Percentiles rank a stretch among this genome's conserved stretches.
These are phyloP conservation scores for Phytopythium cucurbitacearum DNA, from an alignment of 352 stramenopile species.

Conservation along the genomic window DNA sequence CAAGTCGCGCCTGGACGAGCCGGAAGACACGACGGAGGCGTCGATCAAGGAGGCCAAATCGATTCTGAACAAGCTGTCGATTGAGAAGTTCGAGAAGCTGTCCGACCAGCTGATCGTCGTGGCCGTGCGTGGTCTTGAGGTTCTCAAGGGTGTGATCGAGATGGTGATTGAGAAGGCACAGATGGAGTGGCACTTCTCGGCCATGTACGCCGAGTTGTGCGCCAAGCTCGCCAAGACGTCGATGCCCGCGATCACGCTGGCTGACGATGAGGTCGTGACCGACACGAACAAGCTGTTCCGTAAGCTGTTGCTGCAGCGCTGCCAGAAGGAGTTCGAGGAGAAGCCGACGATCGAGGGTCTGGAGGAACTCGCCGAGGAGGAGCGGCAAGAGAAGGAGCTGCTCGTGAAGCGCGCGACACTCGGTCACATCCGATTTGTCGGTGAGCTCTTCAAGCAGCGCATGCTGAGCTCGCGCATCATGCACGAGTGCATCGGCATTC, in stretches of 20 bases:
- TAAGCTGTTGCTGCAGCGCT: conserved; percentile 89
- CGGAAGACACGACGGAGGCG: conserved; percentile 49
- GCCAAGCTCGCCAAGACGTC: conserved; percentile 87
- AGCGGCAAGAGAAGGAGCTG: conserved; percentile 69
- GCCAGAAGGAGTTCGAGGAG: conserved; percentile 93
- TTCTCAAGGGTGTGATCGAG: conserved; percentile 88
- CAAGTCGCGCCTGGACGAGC: conserved; percentile 49
- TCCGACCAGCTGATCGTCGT: conserved; percentile 90
- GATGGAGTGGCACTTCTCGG: conserved; percentile 94
- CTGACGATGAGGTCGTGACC: conserved; percentile 48
- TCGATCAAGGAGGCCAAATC: conserved; percentile 86
- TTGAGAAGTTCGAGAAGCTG: conserved; percentile 96
- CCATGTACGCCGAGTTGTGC: conserved; percentile 96
- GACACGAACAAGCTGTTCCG: conserved; percentile 92
- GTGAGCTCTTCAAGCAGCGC: conserved; percentile 94
- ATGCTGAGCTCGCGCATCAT: conserved; percentile 95
- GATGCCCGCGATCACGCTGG: conserved; percentile 73
- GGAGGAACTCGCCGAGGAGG: conserved; percentile 47
- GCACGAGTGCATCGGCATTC: conserved; percentile 84
- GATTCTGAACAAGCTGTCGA: conserved; percentile 96
- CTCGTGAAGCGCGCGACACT: conserved; percentile 79
- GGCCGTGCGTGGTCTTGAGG: conserved; percentile 75
- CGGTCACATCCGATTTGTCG: conserved; percentile 95
- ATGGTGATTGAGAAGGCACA: conserved; percentile 95
- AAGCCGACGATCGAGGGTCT: conserved; percentile 72